Base-by-base conservation (phyloP, 371 early-diverging fungal species). In the Syncephalis plumigaleata region DNA sequence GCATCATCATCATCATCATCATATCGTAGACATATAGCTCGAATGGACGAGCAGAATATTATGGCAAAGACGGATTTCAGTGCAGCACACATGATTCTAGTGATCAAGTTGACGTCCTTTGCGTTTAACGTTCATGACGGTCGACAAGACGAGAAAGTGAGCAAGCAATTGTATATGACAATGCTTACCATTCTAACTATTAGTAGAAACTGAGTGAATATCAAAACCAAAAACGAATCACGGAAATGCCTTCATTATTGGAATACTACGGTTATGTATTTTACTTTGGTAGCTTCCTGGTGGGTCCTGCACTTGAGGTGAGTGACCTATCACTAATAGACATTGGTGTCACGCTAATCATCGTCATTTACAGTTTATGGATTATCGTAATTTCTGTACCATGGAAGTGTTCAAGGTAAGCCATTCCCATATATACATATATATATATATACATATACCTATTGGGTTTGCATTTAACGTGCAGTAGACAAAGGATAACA, bases 11-110 rank as follows among this genome's bases (percentile, higher is more conserved):
- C n/a, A n/a, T n/a, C n/a, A n/a, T n/a, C n/a, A n/a, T n/a, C n/a
- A n/a, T n/a, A n/a, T n/a, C n/a, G n/a, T n/a, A n/a, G n/a, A n/a
- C n/a, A n/a, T n/a, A n/a, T n/a, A n/a, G n/a, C n/a, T n/a, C n/a
- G n/a, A n/a, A n/a, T n/a, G n/a, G n/a, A n/a, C n/a, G n/a, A n/a
- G n/a, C n/a, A n/a, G n/a, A n/a, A n/a, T n/a, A n/a, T n/a, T n/a
- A n/a, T n/a, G n/a, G n/a, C n/a, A n/a, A n/a, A 59, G 23, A 68
- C 86, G 46, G 93, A 94, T 64, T 71, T 80, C 48, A 84, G 93
- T 4, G 88, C 87, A 9, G 78, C 87, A 1, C 74, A 87, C 60
- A 95, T 95, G 95, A 71, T 95, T 23, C 61, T 84, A 42, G 81
- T 84, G 7, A 86, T 91, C 55, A 91, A 91, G 59, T 54, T 87